A percentile compares a stretch with the other conserved stretches of the same genome.
Evolutionary conservation across 306 rosid species (phyloP).

Genomic region (Trifolium fragiferum): DNA sequence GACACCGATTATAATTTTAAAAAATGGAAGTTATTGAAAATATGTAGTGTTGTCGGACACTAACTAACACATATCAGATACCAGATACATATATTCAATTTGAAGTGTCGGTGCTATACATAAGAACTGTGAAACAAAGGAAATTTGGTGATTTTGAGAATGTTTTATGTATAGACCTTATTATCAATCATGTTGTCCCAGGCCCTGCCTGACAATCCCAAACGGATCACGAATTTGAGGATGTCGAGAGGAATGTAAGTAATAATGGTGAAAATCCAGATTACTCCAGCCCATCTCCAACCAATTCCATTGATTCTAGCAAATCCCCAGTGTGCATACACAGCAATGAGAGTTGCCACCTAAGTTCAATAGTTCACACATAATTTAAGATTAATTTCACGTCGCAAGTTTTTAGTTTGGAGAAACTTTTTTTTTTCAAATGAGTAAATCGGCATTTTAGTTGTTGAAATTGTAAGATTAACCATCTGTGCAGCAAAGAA

Average conservation of each 20-base stretch:
- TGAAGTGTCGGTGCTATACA: neutral
- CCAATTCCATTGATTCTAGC: slow-evolving; percentile 83
- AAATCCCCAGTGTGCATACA: slow-evolving; percentile 75
- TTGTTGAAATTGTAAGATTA: slow-evolving; percentile 15
- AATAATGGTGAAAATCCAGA: slow-evolving; percentile 77
- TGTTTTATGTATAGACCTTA: slow-evolving; percentile 47
- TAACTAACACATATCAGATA: neutral
- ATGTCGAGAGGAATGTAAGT: slow-evolving; percentile 86
- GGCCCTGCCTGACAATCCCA: slow-evolving; percentile 64
- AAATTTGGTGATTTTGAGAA: neutral
- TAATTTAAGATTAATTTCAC: neutral
- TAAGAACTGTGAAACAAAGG: neutral
- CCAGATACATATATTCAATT: neutral
- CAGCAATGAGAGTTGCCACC: slow-evolving; percentile 85
- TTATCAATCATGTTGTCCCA: slow-evolving; percentile 72
- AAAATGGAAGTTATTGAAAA: too few species aligned
- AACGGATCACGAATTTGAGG: slow-evolving; percentile 69
- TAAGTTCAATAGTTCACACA: slow-evolving; percentile 37
- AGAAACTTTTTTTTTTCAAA: neutral
- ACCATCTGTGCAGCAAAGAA: slow-evolving; percentile 90
- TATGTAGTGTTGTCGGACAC: neutral
- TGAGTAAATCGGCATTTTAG: too few species aligned
- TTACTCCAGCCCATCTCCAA: slow-evolving; percentile 88
- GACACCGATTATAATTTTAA: neutral
- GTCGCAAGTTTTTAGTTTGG: neutral